These are phyloP conservation scores for Boletus rubroflammeus DNA, from an alignment of 768 basidiomycete genomes.

Conservation along the genomic window DNA sequence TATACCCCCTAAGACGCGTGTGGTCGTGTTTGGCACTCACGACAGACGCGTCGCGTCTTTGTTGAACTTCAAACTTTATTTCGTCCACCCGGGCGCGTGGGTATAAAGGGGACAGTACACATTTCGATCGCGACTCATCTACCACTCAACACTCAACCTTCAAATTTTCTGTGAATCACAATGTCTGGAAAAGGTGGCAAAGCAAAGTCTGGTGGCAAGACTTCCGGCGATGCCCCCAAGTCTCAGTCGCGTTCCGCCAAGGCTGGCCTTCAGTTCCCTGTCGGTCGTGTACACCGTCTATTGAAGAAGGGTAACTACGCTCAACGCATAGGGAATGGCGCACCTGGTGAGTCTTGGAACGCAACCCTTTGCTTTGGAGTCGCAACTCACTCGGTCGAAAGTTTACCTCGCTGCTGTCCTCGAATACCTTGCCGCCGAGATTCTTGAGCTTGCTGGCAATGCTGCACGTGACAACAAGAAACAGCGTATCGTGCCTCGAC, in stretches of 20 bases:
- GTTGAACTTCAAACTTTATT: slow-evolving; percentile 39
- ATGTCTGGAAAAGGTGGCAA: slow-evolving; percentile 49
- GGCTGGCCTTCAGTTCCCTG: slow-evolving; percentile 46
- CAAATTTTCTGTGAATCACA: slow-evolving; percentile 5
- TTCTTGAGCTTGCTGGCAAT: slow-evolving; percentile 58
- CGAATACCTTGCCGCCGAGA: slow-evolving; percentile 61
- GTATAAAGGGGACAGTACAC: slow-evolving; percentile 29
- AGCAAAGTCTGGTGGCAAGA: slow-evolving; percentile 66
- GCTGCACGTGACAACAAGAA: slow-evolving; percentile 56
- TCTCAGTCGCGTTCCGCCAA: slow-evolving; percentile 39
- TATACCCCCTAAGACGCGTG: slow-evolving; percentile 32
- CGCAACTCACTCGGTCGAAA: slow-evolving; percentile 7
- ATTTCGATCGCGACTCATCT: no score
- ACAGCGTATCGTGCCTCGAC: slow-evolving; percentile 61
- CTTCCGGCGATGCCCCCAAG: slow-evolving; percentile 37
- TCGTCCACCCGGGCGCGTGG: slow-evolving; percentile 4
- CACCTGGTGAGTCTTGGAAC: slow-evolving; percentile 35
- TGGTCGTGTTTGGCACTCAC: slow-evolving; percentile 35
- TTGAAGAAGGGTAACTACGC: slow-evolving; percentile 59
- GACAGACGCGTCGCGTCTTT: slow-evolving; percentile 34
- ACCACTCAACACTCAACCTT: no score
- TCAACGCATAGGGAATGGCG: slow-evolving; percentile 53
- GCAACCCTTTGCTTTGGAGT: no score
- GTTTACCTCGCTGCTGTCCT: slow-evolving; percentile 61
- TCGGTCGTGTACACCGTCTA: slow-evolving; percentile 60